Percentiles rank a stretch among this genome's conserved stretches.
Conservation (phyloP, 2,329 filamentous ascomycete species). For the Rhinocladiella similis region DNA sequence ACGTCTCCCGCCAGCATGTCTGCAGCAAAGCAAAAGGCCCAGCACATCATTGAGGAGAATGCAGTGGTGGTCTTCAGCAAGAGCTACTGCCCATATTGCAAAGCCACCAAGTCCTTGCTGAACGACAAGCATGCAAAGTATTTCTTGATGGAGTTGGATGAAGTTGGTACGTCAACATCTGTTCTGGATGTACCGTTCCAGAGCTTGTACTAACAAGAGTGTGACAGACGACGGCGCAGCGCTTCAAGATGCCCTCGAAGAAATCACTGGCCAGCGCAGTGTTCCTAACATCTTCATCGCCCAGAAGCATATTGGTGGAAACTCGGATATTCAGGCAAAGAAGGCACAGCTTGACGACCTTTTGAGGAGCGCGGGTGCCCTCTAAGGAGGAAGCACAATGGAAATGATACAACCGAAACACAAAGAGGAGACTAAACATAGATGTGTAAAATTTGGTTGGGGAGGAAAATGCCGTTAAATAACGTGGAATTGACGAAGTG, state of each 20-base stretch:
- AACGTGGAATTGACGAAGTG: too few relatives aligned
- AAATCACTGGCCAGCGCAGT: conserved; percentile 79
- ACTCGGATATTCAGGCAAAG: conserved; percentile 78
- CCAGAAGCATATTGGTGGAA: conserved; percentile 91
- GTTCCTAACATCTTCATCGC: conserved; percentile 96
- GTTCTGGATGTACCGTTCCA: conserved; percentile 14
- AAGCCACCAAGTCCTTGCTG: conserved; percentile 72
- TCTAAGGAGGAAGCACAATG: not conserved
- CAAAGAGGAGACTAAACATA: not conserved
- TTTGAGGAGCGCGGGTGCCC: conserved; percentile 63
- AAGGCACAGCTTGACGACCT: conserved; percentile 64
- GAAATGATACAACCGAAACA: not conserved
- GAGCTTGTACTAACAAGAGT: not conserved
- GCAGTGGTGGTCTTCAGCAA: conserved; percentile 95
- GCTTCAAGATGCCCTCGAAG: conserved; percentile 78
- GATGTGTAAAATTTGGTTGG: not conserved
- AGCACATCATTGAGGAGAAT: conserved; percentile 86
- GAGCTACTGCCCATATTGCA: conserved; percentile 94
- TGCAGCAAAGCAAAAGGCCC: conserved; percentile 77
- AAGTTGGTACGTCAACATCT: conserved; percentile 64
- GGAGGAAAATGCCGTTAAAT: not conserved
- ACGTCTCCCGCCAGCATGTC: conserved; percentile 69
- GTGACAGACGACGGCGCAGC: conserved; percentile 72
- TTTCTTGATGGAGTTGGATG: conserved; percentile 77
- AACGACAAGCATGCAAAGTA: conserved; percentile 70